phyloP scores from a whole-genome alignment of 2,329 filamentous ascomycete species.

The Ambrosiella beaveri region DNA sequence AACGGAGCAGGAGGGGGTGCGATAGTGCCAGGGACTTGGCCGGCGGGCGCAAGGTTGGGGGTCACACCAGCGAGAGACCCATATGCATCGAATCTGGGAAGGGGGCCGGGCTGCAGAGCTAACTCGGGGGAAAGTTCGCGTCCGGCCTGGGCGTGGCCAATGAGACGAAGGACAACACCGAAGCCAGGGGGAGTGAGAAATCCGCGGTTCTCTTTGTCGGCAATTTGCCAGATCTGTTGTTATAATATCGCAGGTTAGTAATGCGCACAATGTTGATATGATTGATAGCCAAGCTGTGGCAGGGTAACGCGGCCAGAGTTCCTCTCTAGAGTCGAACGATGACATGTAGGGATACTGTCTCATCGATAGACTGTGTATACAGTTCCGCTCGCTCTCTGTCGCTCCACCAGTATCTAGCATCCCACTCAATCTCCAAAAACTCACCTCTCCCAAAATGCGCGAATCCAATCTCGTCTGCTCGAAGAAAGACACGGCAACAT shows the following conservation, averaged over 20 bases:
- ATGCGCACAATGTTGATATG: not conserved
- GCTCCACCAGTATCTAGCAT: too few relatives aligned
- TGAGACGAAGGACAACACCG: slow-evolving; percentile 78
- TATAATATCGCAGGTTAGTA: not conserved
- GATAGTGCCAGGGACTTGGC: slow-evolving; percentile 18
- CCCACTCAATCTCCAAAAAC: slow-evolving; percentile 18
- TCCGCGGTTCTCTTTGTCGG: slow-evolving; percentile 88
- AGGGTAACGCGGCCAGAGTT: too few relatives aligned
- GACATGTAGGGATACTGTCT: not conserved
- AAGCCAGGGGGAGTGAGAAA: slow-evolving; percentile 87
- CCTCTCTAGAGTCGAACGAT: not conserved
- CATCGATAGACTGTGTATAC: not conserved
- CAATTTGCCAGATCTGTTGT: slow-evolving; percentile 90
- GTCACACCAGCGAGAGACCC: slow-evolving; percentile 35
- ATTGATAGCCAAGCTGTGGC: too few relatives aligned
- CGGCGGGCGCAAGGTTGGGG: slow-evolving; percentile 15
- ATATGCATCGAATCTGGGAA: slow-evolving; percentile 66
- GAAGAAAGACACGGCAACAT: slow-evolving; percentile 93
- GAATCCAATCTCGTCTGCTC: slow-evolving; percentile 85
- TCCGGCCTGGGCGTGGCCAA: slow-evolving; percentile 85
- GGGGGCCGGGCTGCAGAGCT: slow-evolving; percentile 68
- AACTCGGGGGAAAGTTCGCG: slow-evolving; percentile 65
- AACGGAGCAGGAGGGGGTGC: slow-evolving; percentile 29
- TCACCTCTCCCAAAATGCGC: slow-evolving; percentile 69
- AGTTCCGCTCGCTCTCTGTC: not conserved